Conservation (phyloP, 305 asterid species). For the Striga hermonthica region DNA sequence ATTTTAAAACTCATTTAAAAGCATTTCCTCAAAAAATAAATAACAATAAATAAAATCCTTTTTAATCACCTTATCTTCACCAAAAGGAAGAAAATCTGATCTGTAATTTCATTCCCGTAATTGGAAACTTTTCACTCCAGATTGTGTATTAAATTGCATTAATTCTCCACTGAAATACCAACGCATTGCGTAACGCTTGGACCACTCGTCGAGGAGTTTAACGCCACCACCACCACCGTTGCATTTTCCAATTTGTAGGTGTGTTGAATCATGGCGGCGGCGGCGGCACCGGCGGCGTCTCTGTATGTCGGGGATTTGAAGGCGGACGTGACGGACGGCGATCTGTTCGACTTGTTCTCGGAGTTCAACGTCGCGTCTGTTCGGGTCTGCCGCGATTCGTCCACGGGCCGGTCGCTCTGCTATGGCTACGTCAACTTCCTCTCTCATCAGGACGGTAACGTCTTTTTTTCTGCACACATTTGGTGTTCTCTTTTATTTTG, state of each 20-base stretch:
- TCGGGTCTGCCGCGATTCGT: conserved; percentile 72
- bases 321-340: conserved; percentile 54
- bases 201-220: neutral
- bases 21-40: too few species aligned
- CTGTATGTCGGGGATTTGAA: conserved; percentile 84
- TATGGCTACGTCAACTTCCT: conserved; percentile 81
- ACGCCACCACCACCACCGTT: neutral
- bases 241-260: neutral
- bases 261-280: conserved; percentile 57
- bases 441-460: conserved; percentile 67
- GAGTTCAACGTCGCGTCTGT: conserved; percentile 62
- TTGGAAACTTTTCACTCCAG: conserved; percentile 21
- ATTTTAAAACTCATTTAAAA: too few species aligned
- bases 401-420: conserved; percentile 72
- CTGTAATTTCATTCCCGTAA: conserved; percentile 22
- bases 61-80: conserved; percentile 21
- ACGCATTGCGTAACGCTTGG: conserved; percentile 27
- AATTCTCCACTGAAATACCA: neutral
- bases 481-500: neutral
- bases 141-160: conserved; percentile 12
- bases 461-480: neutral
- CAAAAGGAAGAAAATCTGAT: conserved; percentile 25
- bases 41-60: too few species aligned
- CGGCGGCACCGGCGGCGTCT: conserved; percentile 51
- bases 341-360: conserved; percentile 57